A percentile compares a stretch with the other conserved stretches of the same genome.
Conservation (phyloP, 164 flowering plant species). For the Platanus orientalis region DNA sequence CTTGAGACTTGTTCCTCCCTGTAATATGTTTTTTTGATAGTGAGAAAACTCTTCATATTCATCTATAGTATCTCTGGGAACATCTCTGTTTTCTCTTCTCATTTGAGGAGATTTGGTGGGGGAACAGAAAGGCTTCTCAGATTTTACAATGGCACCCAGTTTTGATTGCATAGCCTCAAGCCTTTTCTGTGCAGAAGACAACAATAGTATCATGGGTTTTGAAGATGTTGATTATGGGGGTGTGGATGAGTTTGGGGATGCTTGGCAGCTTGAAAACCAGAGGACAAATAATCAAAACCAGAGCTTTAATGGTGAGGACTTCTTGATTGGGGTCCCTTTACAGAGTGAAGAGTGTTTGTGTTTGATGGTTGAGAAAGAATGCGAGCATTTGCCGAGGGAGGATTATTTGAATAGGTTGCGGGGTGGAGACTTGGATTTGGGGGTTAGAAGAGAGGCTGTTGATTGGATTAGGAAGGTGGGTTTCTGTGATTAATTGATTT, state of each 20-base stretch:
- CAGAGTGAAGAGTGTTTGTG: slow-evolving; percentile 60
- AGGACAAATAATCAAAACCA: slow-evolving; percentile 19
- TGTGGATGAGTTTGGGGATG: slow-evolving; percentile 18
- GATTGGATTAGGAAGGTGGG: slow-evolving; percentile 91
- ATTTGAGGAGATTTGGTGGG: slow-evolving; percentile 7
- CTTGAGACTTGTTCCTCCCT: slow-evolving; percentile 3
- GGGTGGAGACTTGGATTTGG: slow-evolving; percentile 59
- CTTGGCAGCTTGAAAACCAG: slow-evolving; percentile 17
- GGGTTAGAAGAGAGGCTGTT: slow-evolving; percentile 52
- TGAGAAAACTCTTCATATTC: slow-evolving; percentile 6
- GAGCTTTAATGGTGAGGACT: slow-evolving; percentile 28
- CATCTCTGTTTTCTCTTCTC: slow-evolving; percentile 4
- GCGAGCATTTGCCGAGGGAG: slow-evolving; percentile 39
- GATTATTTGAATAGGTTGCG: slow-evolving; percentile 59
- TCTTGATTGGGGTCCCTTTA: slow-evolving; percentile 30
- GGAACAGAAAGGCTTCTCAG: not conserved
- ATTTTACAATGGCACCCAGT: slow-evolving; percentile 57
- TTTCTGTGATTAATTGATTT: not conserved
- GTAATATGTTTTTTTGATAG: slow-evolving; percentile 3
- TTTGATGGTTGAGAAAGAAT: slow-evolving; percentile 57
- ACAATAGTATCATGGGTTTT: slow-evolving; percentile 38
- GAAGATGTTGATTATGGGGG: slow-evolving; percentile 36
- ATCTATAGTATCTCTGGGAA: slow-evolving; percentile 6
- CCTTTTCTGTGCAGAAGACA: slow-evolving; percentile 72
- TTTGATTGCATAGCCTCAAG: slow-evolving; percentile 48